Evolutionary conservation across 495 filamentous ascomycete species (phyloP).

Genomic region (Physcia stellaris): DNA sequence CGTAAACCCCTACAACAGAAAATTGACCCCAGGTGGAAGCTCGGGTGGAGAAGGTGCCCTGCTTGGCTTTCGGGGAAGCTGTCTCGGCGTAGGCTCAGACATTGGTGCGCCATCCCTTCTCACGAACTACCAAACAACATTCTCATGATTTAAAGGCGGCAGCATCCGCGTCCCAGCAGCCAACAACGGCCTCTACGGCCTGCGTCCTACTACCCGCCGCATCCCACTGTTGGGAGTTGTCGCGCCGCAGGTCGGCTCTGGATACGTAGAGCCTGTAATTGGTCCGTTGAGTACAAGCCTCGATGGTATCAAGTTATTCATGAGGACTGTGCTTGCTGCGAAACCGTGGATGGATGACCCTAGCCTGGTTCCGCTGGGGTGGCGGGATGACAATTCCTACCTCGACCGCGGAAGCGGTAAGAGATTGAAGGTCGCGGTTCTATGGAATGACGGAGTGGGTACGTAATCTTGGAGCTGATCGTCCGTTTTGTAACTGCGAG

Average conservation of each 20-base stretch:
- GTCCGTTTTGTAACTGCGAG: too few species aligned
- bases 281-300: constrained; percentile 51
- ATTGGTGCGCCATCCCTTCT: constrained; percentile 19
- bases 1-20: constrained; percentile 36
- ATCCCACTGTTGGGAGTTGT: constrained; percentile 15
- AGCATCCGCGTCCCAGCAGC: constrained; percentile 23
- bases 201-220: constrained; percentile 19
- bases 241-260: constrained; percentile 38
- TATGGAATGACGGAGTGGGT: constrained; percentile 60
- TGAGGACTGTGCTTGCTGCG: constrained; percentile 39
- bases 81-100: constrained; percentile 26
- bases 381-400: constrained; percentile 27
- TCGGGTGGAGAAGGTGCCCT: constrained; percentile 45
- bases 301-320: constrained; percentile 51
- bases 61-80: constrained; percentile 22
- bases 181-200: constrained; percentile 21
- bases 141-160: constrained; percentile 10
- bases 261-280: constrained; percentile 44
- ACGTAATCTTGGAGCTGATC: too few species aligned
- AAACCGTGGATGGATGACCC: constrained; percentile 53
- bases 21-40: constrained; percentile 37
- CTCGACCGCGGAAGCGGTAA: constrained; percentile 19
- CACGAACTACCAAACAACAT: not conserved
- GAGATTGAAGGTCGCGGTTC: constrained; percentile 49
- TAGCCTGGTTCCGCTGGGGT: constrained; percentile 42